These are phyloP conservation scores for Tillandsia leiboldiana DNA, from an alignment of 176 grass and related monocot genomes.

Conservation along the genomic window DNA sequence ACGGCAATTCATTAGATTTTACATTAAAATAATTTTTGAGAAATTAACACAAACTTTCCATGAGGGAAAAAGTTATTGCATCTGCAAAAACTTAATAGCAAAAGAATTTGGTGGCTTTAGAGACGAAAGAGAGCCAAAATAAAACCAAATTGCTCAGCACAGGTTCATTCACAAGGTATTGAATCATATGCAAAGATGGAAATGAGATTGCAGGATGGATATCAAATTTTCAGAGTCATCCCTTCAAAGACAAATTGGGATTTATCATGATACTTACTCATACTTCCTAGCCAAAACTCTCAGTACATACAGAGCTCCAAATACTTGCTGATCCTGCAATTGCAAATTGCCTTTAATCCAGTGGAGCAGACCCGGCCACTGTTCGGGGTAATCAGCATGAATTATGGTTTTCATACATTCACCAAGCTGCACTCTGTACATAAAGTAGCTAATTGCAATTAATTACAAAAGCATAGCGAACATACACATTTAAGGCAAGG, in stretches of 20 bases:
- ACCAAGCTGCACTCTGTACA: constrained; percentile 74
- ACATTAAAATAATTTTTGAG: too few species aligned
- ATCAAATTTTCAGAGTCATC: background rate
- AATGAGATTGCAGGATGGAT: background rate
- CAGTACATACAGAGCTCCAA: constrained; percentile 87
- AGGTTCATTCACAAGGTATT: background rate
- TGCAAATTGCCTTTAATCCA: constrained; percentile 79
- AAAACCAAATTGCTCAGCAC: background rate
- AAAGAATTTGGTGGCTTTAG: background rate
- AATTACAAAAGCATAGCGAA: background rate
- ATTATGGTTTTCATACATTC: constrained; percentile 98
- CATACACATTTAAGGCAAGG: background rate
- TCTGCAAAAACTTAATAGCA: background rate
- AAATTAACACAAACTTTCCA: background rate
- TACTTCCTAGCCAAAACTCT: constrained; percentile 91
- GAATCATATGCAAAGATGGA: background rate
- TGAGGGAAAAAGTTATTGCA: background rate
- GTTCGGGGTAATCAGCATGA: constrained; percentile 83
- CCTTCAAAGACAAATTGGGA: constrained; percentile 1
- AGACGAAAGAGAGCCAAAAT: background rate
- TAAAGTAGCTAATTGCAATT: background rate
- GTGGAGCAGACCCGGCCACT: constrained; percentile 84
- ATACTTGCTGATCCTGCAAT: constrained; percentile 63
- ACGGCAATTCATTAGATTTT: too few species aligned
- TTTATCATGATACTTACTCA: constrained; percentile 45